Evolutionary conservation across 1,284 basidiomycete species (phyloP).

Genomic region (Fomitopsis pinicola): DNA sequence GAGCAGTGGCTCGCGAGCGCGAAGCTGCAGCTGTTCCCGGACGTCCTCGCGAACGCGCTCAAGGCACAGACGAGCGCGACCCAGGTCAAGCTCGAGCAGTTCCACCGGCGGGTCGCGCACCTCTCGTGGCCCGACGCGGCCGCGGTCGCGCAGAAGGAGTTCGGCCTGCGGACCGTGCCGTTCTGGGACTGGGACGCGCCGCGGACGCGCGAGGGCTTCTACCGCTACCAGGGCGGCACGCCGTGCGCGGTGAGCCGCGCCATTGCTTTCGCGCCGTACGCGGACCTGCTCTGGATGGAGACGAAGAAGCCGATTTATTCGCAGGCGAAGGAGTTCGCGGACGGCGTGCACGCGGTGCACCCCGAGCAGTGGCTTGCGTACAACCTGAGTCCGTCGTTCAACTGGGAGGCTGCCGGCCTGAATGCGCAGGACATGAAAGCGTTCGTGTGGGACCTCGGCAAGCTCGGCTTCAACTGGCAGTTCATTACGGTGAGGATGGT

Average conservation of each 20-base stretch:
- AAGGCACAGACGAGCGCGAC: slow-evolving; percentile 56
- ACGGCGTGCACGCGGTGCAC: slow-evolving; percentile 76
- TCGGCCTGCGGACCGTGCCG: slow-evolving; percentile 69
- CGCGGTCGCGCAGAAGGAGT: slow-evolving; percentile 75
- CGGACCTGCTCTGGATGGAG: slow-evolving; percentile 96
- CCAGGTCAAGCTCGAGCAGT: slow-evolving; percentile 46
- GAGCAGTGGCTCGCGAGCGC: slow-evolving; percentile 83
- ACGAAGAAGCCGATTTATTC: slow-evolving; percentile 94
- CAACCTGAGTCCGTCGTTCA: slow-evolving; percentile 92
- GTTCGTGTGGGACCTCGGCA: slow-evolving; percentile 92
- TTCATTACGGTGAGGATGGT: slow-evolving; percentile 83
- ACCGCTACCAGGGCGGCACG: slow-evolving; percentile 96
- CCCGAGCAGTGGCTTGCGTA: slow-evolving; percentile 94
- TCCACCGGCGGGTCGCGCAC: slow-evolving; percentile 58
- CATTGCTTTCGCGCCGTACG: slow-evolving; percentile 90
- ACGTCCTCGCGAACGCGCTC: slow-evolving; percentile 73
- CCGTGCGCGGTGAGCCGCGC: slow-evolving; percentile 92
- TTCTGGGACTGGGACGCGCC: slow-evolving; percentile 95
- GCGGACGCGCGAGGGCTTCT: slow-evolving; percentile 93
- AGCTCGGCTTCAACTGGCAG: slow-evolving; percentile 95
- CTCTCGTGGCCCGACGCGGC: slow-evolving; percentile 71
- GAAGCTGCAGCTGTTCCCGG: slow-evolving; percentile 76
- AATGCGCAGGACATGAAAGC: slow-evolving; percentile 82
- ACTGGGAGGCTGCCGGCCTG: slow-evolving; percentile 90
- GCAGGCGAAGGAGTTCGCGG: slow-evolving; percentile 92